Evolutionary conservation across 1,284 basidiomycete species (phyloP).

Genomic region (Austropuccinia psidii): DNA sequence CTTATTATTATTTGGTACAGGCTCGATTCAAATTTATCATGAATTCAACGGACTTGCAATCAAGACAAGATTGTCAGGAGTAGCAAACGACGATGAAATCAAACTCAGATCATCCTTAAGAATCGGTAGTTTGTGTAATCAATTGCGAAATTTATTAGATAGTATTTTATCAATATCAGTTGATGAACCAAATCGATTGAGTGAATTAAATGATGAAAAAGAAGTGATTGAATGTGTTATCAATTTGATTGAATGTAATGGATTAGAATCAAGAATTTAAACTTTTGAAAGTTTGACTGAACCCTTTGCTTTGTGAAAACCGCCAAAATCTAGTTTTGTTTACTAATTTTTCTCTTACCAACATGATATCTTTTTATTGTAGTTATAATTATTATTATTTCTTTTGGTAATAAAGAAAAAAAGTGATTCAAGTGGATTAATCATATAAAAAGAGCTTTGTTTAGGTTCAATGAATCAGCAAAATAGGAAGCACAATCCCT

Average conservation of each 20-base stretch:
- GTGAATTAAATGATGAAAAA: background rate
- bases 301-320: too few relatives aligned
- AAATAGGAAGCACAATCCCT: too few relatives aligned
- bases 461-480: too few relatives aligned
- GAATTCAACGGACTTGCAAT: slow-evolving; percentile 29
- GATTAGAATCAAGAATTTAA: background rate
- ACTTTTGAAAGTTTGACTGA: too few relatives aligned
- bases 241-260: slow-evolving; percentile 26
- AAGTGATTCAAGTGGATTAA: too few relatives aligned
- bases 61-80: slow-evolving; percentile 11
- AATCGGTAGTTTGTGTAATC: slow-evolving; percentile 81
- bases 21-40: slow-evolving; percentile 24
- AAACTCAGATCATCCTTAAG: slow-evolving; percentile 73
- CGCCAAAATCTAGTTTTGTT: too few relatives aligned
- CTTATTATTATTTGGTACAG: slow-evolving; percentile 34
- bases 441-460: too few relatives aligned
- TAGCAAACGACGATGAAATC: slow-evolving; percentile 52
- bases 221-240: slow-evolving; percentile 21
- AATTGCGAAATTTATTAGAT: slow-evolving; percentile 54
- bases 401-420: too few relatives aligned
- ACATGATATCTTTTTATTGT: too few relatives aligned
- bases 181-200: slow-evolving; percentile 16
- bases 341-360: too few relatives aligned
- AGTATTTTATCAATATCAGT: slow-evolving; percentile 5
- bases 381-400: too few relatives aligned